Conservation (phyloP, 208 protist genomes). For the Acanthamoeba rhysodes region DNA sequence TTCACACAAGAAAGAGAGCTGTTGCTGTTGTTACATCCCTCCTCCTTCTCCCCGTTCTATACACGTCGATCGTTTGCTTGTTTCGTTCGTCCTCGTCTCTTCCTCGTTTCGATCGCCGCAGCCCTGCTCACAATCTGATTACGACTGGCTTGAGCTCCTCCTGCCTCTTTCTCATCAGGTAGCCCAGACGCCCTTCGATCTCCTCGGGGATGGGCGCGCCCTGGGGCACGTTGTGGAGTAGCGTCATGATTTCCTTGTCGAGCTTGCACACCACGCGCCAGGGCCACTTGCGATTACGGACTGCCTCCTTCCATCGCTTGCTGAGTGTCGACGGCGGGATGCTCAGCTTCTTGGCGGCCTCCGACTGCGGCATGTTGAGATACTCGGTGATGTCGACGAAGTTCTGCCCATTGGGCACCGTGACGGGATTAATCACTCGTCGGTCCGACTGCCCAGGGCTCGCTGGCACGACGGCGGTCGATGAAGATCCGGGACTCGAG, state of each 20-base stretch:
- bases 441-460: slow-evolving; percentile 42
- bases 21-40: not conserved
- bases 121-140: slow-evolving; percentile 77
- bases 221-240: slow-evolving; percentile 85
- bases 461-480: slow-evolving; percentile 13
- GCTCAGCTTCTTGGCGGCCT: slow-evolving; percentile 84
- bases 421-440: slow-evolving; percentile 68
- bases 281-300: slow-evolving; percentile 85
- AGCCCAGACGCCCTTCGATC: slow-evolving; percentile 77
- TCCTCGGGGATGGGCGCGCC: slow-evolving; percentile 74
- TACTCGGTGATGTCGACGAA: slow-evolving; percentile 87
- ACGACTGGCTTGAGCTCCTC: slow-evolving; percentile 82
- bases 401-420: slow-evolving; percentile 70
- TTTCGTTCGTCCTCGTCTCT: not conserved
- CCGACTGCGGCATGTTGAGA: slow-evolving; percentile 82
- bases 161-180: slow-evolving; percentile 80
- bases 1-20: not conserved
- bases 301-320: slow-evolving; percentile 87
- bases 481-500: not conserved
- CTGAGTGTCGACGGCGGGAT: slow-evolving; percentile 86
- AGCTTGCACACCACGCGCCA: slow-evolving; percentile 82
- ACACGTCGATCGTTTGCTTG: not conserved
- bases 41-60: not conserved
- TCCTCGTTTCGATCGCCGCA: not conserved
- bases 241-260: slow-evolving; percentile 87